A percentile compares a stretch with the other conserved stretches of the same genome.
These are phyloP conservation scores for Lignosus rhinocerotis DNA, from an alignment of 1,284 basidiomycete species.

Conservation along the genomic window DNA sequence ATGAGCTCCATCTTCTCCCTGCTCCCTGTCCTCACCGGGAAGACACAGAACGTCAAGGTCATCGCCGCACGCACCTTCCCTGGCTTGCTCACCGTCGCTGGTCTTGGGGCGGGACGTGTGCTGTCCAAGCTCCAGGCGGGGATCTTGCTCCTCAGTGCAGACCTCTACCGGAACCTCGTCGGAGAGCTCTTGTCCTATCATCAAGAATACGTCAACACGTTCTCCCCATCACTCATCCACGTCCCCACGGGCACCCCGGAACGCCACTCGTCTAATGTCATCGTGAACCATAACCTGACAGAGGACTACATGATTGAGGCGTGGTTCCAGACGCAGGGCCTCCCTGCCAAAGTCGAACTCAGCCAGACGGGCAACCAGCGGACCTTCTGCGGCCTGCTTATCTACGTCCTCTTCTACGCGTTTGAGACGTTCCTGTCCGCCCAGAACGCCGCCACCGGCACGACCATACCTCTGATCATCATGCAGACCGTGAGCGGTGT, in stretches of 20 bases:
- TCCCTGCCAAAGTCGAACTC: slow-evolving; percentile 15
- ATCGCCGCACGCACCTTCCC: slow-evolving; percentile 16
- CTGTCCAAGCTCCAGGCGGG: slow-evolving; percentile 18
- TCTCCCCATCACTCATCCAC: slow-evolving; percentile 15
- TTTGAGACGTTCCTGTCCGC: slow-evolving; percentile 15
- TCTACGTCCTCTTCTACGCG: slow-evolving; percentile 10
- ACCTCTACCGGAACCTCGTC: slow-evolving; percentile 19
- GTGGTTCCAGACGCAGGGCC: slow-evolving; percentile 19
- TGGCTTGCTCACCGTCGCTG: slow-evolving; percentile 9
- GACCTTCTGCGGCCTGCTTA: slow-evolving; percentile 4
- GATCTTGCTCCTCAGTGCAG: slow-evolving; percentile 14
- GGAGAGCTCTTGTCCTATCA: slow-evolving; percentile 14
- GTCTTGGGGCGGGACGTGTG: slow-evolving; percentile 16
- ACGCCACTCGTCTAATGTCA: slow-evolving; percentile 14
- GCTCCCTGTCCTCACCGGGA: slow-evolving; percentile 16
- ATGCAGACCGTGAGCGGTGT: slow-evolving; percentile 10
- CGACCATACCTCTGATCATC: slow-evolving; percentile 4
- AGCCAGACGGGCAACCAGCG: slow-evolving; percentile 8
- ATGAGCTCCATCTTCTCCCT: slow-evolving; percentile 17
- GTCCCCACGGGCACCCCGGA: slow-evolving; percentile 15
- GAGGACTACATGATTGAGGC: slow-evolving; percentile 22
- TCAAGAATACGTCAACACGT: slow-evolving; percentile 17
- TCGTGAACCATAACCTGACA: slow-evolving; percentile 16
- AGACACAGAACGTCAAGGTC: slow-evolving; percentile 16
- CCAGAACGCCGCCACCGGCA: slow-evolving; percentile 13